A percentile compares a stretch with the other conserved stretches of the same genome.
These are phyloP conservation scores for Setomelanomma holmii DNA, from an alignment of 2,329 filamentous ascomycete species.

Conservation along the genomic window DNA sequence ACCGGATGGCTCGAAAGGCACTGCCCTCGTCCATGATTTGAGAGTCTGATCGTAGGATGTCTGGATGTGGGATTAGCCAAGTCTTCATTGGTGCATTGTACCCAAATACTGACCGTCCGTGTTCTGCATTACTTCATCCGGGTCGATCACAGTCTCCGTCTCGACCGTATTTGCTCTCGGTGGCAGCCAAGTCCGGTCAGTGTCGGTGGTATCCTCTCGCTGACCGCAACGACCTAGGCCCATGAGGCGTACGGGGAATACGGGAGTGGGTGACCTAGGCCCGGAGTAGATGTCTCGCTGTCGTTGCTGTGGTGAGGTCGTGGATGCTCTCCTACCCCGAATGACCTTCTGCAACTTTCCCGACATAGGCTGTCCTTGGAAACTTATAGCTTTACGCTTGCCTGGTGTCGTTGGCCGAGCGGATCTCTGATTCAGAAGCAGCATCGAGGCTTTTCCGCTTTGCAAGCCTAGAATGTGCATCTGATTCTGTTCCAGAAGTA, in stretches of 20 bases:
- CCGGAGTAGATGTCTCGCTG: slow-evolving; percentile 9
- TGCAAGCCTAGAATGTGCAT: background rate
- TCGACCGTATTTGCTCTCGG: slow-evolving; percentile 11
- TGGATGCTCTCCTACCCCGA: background rate
- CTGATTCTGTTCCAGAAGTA: background rate
- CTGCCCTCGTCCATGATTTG: background rate
- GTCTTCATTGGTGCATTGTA: background rate
- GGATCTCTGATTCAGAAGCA: background rate
- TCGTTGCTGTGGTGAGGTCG: background rate
- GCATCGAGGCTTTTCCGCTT: background rate
- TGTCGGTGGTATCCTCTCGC: slow-evolving; percentile 1
- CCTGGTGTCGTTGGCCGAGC: slow-evolving; percentile 5
- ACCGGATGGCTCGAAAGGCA: background rate
- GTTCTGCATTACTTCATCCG: slow-evolving; percentile 2
- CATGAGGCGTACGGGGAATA: background rate
- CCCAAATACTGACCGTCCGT: slow-evolving; percentile 6
- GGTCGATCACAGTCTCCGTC: slow-evolving; percentile 12
- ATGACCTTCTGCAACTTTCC: slow-evolving; percentile 13
- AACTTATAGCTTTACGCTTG: slow-evolving; percentile 13
- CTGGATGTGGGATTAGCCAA: background rate
- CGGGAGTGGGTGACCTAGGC: slow-evolving; percentile 3
- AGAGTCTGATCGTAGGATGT: background rate
- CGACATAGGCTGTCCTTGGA: slow-evolving; percentile 1
- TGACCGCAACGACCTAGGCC: background rate
- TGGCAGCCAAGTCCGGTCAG: slow-evolving; percentile 5